phyloP scores from a whole-genome alignment of 495 filamentous ascomycete species.

The Bombardia bombarda region DNA sequence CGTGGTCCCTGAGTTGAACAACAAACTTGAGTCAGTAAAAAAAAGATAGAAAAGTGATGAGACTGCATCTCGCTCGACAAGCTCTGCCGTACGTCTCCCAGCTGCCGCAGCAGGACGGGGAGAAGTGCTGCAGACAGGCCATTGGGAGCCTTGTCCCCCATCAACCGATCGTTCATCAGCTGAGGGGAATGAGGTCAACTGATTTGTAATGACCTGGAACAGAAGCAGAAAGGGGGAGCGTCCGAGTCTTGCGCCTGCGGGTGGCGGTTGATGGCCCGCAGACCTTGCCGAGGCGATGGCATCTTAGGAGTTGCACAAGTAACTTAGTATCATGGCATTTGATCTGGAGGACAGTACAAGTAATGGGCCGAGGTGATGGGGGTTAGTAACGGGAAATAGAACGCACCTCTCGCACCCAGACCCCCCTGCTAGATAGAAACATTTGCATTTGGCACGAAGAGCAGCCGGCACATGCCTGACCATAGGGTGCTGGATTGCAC shows the following conservation, averaged over 20 bases:
- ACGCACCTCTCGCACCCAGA: conserved; percentile 11
- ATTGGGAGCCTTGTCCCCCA: neutral
- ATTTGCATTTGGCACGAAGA: conserved; percentile 23
- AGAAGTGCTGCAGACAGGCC: conserved; percentile 2
- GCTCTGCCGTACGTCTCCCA: conserved; percentile 11
- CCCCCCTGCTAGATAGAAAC: conserved; percentile 17
- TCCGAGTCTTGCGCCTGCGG: conserved; percentile 16
- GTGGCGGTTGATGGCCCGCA: conserved; percentile 12
- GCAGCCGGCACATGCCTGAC: conserved; percentile 16
- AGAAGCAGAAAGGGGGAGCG: conserved; percentile 11
- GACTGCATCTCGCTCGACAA: conserved; percentile 7
- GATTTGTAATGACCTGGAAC: conserved; percentile 10
- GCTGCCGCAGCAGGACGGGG: conserved; percentile 8
- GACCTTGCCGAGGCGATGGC: conserved; percentile 17
- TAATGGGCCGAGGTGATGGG: neutral
- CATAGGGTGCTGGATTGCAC: conserved; percentile 17
- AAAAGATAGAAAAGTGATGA: neutral
- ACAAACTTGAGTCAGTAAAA: neutral
- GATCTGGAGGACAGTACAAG: neutral
- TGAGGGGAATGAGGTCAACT: neutral
- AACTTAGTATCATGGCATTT: neutral
- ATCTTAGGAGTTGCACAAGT: neutral
- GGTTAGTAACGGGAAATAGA: too few species aligned
- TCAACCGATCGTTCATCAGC: neutral
- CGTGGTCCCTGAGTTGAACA: conserved; percentile 1